Evolutionary conservation across 2,329 filamentous ascomycete genomes (phyloP), one percentile per base, ranked within the genome.

Genomic region (Trichoderma hamatum): DNA sequence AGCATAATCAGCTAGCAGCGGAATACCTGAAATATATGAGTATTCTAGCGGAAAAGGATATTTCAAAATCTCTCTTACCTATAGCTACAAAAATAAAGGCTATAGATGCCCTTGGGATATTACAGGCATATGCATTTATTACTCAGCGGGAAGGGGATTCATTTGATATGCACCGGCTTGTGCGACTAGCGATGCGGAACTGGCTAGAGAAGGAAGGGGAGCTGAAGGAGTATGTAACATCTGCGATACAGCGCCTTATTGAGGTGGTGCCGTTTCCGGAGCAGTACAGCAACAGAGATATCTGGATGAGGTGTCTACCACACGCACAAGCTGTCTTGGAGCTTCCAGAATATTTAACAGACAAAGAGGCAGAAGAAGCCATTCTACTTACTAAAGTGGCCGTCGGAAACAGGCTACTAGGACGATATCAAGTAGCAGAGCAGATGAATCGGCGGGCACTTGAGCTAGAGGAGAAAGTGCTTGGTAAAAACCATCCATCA

Each of bases 81-180:
- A 19, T 43, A 36, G 5, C 32, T 26, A 51, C 67, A 4, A 28
- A 1, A 54, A 16, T 14, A 9, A 16, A 54, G 24, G 14, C 26
- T 28, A 14, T 54, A 10, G 24, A 30, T 1, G 51, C 51, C 9
- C 67, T 79, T 11, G 72, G 73, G 0, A 75, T 56, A 0, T 67
- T 79, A 1, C 73, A 73, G 34, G 75, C 69, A 10, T 79, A 78
- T 62, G 74, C 73, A 6, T 80, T 81, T 34, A 71, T 81, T 24
- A 71, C 66, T 3, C 51, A 77, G 36, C 75, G 72, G 1, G 34
- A 70, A 9, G 4, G 21, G 1, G 43, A 68, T 16, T 69, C 68
- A 2, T 75, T 73, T 34, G 76, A 78, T 58, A 78, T 80, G 11
- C 76, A 80, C 43, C 73, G 77, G 11, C 71, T 80, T 5, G 75